A percentile compares a stretch with the other conserved stretches of the same genome.
Conservation (phyloP, 176 grass and related monocot species). For the Eremochloa ophiuroides region DNA sequence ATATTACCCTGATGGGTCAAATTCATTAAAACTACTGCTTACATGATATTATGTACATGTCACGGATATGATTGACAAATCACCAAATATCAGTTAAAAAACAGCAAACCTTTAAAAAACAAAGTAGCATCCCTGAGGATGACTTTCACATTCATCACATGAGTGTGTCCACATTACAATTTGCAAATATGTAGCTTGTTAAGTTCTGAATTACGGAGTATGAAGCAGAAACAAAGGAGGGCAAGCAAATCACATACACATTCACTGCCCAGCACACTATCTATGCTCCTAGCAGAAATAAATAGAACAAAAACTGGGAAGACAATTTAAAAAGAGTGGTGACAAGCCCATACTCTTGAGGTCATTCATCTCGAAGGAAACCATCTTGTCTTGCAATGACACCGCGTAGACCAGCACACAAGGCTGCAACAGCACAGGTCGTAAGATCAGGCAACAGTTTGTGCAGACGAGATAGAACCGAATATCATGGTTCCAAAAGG, state of each 20-base stretch:
- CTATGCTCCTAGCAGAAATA: neutral
- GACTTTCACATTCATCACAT: neutral
- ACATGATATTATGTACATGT: neutral
- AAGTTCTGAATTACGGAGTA: neutral
- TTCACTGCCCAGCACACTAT: neutral
- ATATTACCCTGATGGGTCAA: neutral
- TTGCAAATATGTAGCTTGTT: neutral
- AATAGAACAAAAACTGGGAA: neutral
- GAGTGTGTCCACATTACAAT: neutral
- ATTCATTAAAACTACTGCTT: neutral
- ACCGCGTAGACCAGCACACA: neutral
- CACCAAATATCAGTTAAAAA: neutral
- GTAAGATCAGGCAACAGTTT: neutral
- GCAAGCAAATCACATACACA: neutral
- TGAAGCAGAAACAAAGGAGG: neutral
- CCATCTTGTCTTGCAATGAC: conserved; percentile 47
- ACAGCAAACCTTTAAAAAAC: neutral
- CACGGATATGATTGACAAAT: neutral
- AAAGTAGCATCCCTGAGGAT: neutral
- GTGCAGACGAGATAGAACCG: neutral
- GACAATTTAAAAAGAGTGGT: neutral
- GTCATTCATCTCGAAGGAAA: conserved; percentile 98
- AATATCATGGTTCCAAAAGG: too few relatives aligned
- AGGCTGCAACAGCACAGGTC: conserved; percentile 10
- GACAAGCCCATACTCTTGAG: conserved; percentile 65